Evolutionary conservation across 441 rosid species (phyloP), one percentile per base, ranked within the genome.

Genomic region (Bruguiera hainesii): DNA sequence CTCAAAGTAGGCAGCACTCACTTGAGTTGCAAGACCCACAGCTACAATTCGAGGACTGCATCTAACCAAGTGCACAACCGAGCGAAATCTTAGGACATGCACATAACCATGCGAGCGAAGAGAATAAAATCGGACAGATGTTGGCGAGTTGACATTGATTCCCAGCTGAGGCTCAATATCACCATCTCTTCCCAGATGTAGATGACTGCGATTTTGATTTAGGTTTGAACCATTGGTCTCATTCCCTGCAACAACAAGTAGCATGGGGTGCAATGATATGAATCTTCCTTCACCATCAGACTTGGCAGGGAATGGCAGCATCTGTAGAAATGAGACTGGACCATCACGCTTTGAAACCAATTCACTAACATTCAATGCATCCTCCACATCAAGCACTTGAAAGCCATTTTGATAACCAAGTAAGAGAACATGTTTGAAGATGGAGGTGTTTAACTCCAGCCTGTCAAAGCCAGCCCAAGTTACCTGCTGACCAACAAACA

Each of bases 391-490:
- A 60, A 87, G 89, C 30, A 93, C 91, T 85, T 93, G 96, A 75
- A 89, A 90, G 16, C 98, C 98, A 75, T 85, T 90, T 60, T 80
- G 78, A 72, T 93, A 93, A 65, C 96, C 98, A 74, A 89, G 88
- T 59, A 93, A 75, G 31, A 93, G 94, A 70, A 90, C 89, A 67
- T 66, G 86, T 73, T 79, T 93, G 83, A 77, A 82, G 35, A 73
- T 71, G 56, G 86, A 79, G 63, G 84, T 77, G 69, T 79, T 73
- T 50, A 83, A 71, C 68, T 89, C 91, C 50, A 90, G 63, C 69
- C 72, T 85, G 78, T 93, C 98, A 82, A 93, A 93, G 31, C 94
- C 87, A 65, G 95, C 90, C 96, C 97, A 93, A 35, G 82, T 73
- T 55, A 89, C 98, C 98, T 93, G 89, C 25, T 63, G 70, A 53